Percentiles rank a stretch among this genome's conserved stretches.
Evolutionary conservation across 1,139 yeast species (phyloP).

Genomic region (Geotrichum candidum): DNA sequence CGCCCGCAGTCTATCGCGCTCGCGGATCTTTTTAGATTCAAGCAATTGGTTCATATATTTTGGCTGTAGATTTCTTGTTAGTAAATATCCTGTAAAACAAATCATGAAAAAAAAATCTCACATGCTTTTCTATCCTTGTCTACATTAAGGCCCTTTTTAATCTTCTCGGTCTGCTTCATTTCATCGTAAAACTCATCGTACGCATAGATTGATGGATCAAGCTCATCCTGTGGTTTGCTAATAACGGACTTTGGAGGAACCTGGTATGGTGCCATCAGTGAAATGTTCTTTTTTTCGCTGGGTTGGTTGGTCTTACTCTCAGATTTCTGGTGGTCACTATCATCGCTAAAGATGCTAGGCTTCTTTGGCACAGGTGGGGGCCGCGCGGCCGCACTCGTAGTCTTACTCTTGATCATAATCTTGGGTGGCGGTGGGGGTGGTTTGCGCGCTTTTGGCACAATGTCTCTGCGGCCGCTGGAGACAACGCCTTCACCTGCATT

Average conservation of each 20-base stretch:
- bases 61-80: slow-evolving; percentile 26
- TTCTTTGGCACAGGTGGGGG: slow-evolving; percentile 12
- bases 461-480: slow-evolving; percentile 46
- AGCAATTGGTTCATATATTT: slow-evolving; percentile 38
- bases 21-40: slow-evolving; percentile 39
- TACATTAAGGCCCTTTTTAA: slow-evolving; percentile 15
- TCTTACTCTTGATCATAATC: slow-evolving; percentile 12
- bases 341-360: slow-evolving; percentile 5
- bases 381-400: slow-evolving; percentile 1
- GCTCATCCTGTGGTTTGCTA: slow-evolving; percentile 16
- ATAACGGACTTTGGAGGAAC: slow-evolving; percentile 15
- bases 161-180: slow-evolving; percentile 32
- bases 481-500: slow-evolving; percentile 53
- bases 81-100: not conserved
- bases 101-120: slow-evolving; percentile 2
- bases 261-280: slow-evolving; percentile 24
- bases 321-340: slow-evolving; percentile 15
- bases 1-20: slow-evolving; percentile 38
- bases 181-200: slow-evolving; percentile 39
- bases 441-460: slow-evolving; percentile 23
- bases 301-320: slow-evolving; percentile 11
- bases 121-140: slow-evolving; percentile 18
- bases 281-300: slow-evolving; percentile 20
- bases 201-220: slow-evolving; percentile 28
- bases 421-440: slow-evolving; percentile 19